Conservation (phyloP, 345 rosid species). For the Cardamine chenopodiifolia region DNA sequence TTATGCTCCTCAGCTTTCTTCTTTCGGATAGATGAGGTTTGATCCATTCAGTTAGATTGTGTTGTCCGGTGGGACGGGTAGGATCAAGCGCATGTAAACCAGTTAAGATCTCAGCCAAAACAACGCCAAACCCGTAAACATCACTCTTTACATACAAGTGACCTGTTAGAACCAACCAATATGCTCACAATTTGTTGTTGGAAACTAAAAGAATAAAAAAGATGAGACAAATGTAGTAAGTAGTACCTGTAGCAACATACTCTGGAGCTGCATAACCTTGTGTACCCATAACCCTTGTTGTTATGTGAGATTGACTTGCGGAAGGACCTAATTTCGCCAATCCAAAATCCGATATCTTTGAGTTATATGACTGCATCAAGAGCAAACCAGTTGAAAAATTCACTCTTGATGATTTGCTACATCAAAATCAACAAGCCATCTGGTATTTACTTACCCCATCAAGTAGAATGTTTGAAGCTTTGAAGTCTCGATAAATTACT, state of each 20-base stretch:
- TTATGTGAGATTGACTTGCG: slow-evolving; percentile 90
- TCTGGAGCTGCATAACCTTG: slow-evolving; percentile 97
- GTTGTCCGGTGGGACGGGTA: slow-evolving; percentile 75
- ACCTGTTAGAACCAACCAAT: slow-evolving; percentile 54
- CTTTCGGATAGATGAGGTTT: slow-evolving; percentile 71
- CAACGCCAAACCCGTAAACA: slow-evolving; percentile 92
- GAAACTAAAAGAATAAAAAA: slow-evolving; percentile 12
- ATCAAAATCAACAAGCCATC: slow-evolving; percentile 7
- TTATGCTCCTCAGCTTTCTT: slow-evolving; percentile 66
- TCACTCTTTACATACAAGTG: slow-evolving; percentile 96
- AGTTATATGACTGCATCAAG: slow-evolving; percentile 67
- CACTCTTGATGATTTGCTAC: slow-evolving; percentile 1
- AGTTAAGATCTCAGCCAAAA: slow-evolving; percentile 81
- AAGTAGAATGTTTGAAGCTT: slow-evolving; percentile 87
- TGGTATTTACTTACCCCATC: slow-evolving; percentile 62
- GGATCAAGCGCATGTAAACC: slow-evolving; percentile 79
- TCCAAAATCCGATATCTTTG: slow-evolving; percentile 95
- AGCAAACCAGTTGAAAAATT: not conserved
- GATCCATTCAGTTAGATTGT: slow-evolving; percentile 76
- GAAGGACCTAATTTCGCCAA: slow-evolving; percentile 96
- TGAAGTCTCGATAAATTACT: slow-evolving; percentile 90
- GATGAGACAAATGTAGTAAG: slow-evolving; percentile 21
- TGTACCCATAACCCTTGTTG: slow-evolving; percentile 96
- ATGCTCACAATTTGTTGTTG: slow-evolving; percentile 5
- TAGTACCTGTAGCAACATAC: slow-evolving; percentile 89